A percentile compares a stretch with the other conserved stretches of the same genome.
Conservation (phyloP, 345 rosid species). For the Pelargonium nanum region DNA sequence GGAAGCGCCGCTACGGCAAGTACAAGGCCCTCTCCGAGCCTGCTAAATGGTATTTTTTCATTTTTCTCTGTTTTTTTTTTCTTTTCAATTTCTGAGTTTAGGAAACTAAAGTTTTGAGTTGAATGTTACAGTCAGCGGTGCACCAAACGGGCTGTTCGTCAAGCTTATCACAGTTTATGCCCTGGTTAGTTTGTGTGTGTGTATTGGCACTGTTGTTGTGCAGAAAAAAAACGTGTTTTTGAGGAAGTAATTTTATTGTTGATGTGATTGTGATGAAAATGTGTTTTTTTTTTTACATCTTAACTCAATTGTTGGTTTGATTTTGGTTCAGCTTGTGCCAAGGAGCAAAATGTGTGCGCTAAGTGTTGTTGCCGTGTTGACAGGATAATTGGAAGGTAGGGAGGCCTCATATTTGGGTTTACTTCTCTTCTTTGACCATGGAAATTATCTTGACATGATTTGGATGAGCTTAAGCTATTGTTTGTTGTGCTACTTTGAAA, state of each 20-base stretch:
- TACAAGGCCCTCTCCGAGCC: constrained; percentile 71
- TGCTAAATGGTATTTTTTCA: constrained; percentile 54
- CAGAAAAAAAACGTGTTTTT: background rate
- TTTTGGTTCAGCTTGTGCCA: constrained; percentile 65
- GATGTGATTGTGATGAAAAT: background rate
- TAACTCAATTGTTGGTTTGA: background rate
- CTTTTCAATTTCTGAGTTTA: background rate
- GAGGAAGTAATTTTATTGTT: background rate
- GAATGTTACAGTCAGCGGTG: constrained; percentile 41
- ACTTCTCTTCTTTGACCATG: background rate
- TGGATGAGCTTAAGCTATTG: background rate
- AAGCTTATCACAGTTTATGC: constrained; percentile 90
- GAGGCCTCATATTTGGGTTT: background rate
- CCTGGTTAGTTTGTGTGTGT: constrained; percentile 43
- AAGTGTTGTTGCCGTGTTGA: constrained; percentile 62
- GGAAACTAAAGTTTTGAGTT: background rate
- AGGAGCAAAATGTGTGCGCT: constrained; percentile 82
- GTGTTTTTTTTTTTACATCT: background rate
- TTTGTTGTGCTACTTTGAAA: background rate
- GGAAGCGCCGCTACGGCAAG: constrained; percentile 93
- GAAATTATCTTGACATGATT: background rate
- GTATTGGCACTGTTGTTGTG: background rate
- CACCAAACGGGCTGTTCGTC: constrained; percentile 81
- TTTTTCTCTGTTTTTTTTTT: background rate
- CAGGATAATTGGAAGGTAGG: constrained; percentile 60